Percentiles rank a stretch among this genome's conserved stretches.
These are phyloP conservation scores for Alternaria ventricosa DNA, from an alignment of 2,329 filamentous ascomycete genomes.

Conservation along the genomic window DNA sequence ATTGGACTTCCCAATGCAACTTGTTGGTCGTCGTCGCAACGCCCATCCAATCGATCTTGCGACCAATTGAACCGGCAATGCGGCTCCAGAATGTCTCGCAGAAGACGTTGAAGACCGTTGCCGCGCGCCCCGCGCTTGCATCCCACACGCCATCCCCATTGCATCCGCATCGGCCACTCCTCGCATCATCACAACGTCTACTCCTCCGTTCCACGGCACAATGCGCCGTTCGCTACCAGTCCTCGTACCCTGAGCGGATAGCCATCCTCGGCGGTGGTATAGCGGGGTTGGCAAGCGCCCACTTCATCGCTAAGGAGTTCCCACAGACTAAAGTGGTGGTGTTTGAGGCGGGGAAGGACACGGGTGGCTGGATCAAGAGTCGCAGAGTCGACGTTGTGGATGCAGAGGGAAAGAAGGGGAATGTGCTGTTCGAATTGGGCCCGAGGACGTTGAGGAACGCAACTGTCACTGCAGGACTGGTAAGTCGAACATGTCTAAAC, in stretches of 20 bases:
- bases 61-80: constrained; percentile 43
- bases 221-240: constrained; percentile 19
- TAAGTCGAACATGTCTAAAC: constrained; percentile 49
- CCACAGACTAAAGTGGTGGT: constrained; percentile 75
- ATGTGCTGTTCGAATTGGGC: constrained; percentile 81
- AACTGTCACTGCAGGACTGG: constrained; percentile 72
- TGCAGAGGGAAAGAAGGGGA: constrained; percentile 38
- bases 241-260: constrained; percentile 46
- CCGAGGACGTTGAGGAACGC: constrained; percentile 79
- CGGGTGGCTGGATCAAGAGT: constrained; percentile 87
- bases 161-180: constrained; percentile 13
- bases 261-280: constrained; percentile 62
- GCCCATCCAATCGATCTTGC: background rate
- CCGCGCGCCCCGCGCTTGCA: constrained; percentile 24
- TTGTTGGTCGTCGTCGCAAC: constrained; percentile 9
- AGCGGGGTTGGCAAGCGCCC: constrained; percentile 61
- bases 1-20: constrained; percentile 1
- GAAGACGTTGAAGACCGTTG: constrained; percentile 40
- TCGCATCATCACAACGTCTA: constrained; percentile 21
- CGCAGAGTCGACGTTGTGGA: constrained; percentile 67
- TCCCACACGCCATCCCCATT: constrained; percentile 20
- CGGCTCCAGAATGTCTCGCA: constrained; percentile 44
- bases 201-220: constrained; percentile 11
- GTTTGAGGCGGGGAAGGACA: constrained; percentile 72
- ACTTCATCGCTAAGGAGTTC: constrained; percentile 75